These are phyloP conservation scores for Phaffomyces antillensis DNA, from an alignment of 805 yeast genomes.

Conservation along the genomic window DNA sequence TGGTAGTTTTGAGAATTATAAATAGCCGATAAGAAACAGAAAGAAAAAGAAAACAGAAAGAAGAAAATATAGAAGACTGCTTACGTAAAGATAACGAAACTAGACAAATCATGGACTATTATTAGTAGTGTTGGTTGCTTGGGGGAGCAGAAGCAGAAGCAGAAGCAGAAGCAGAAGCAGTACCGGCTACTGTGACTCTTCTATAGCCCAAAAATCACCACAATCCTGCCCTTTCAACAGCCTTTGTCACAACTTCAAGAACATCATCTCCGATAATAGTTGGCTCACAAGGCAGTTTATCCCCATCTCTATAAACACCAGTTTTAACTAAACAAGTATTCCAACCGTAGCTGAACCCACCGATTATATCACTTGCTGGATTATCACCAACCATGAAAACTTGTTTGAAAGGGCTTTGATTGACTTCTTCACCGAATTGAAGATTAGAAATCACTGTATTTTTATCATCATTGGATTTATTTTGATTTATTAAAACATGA, in stretches of 20 bases:
- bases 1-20: too few species aligned
- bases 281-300: slow-evolving; percentile 39
- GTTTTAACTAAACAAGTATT: slow-evolving; percentile 75
- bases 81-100: too few species aligned
- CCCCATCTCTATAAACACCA: slow-evolving; percentile 71
- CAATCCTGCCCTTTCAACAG: slow-evolving; percentile 15
- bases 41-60: too few species aligned
- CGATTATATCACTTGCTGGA: slow-evolving; percentile 86
- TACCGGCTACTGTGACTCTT: too few species aligned
- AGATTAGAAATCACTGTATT: background rate
- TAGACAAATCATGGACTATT: too few species aligned
- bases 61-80: too few species aligned
- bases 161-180: too few species aligned
- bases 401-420: slow-evolving; percentile 39
- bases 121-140: too few species aligned
- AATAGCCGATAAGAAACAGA: too few species aligned
- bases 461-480: background rate
- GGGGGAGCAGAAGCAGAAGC: too few species aligned
- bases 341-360: slow-evolving; percentile 89
- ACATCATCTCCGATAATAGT: slow-evolving; percentile 45
- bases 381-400: slow-evolving; percentile 97
- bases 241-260: slow-evolving; percentile 38
- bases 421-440: slow-evolving; percentile 18
- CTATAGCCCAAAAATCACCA: slow-evolving; percentile 1
- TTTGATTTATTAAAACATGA: slow-evolving; percentile 43